Conservation (phyloP, 768 basidiomycete genomes). For the Phanerochaete sordida region DNA sequence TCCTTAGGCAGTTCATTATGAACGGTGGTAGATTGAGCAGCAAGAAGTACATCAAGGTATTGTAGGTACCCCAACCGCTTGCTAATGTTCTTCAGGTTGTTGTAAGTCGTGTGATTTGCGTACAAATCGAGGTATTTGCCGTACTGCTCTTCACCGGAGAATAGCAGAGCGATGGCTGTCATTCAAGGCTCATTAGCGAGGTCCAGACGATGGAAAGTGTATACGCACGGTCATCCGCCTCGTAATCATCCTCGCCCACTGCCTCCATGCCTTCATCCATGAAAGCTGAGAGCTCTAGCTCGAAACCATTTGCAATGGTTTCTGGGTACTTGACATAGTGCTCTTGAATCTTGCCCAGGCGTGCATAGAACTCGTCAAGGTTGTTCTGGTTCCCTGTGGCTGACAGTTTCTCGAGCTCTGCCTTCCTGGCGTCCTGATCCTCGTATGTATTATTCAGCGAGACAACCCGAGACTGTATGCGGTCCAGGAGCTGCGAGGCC, state of each 20-base stretch:
- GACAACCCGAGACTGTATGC: conserved; percentile 66
- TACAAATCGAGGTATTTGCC: conserved; percentile 96
- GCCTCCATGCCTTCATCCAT: conserved; percentile 76
- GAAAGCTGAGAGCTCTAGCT: conserved; percentile 77
- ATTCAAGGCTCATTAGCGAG: not conserved
- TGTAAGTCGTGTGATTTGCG: conserved; percentile 80
- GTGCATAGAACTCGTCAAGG: conserved; percentile 91
- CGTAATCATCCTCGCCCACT: conserved; percentile 68
- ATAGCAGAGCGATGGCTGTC: conserved; percentile 74
- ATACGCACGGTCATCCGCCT: conserved; percentile 83
- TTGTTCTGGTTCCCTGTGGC: conserved; percentile 59
- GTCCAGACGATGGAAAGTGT: not conserved
- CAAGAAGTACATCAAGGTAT: conserved; percentile 85
- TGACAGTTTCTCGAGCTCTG: conserved; percentile 64
- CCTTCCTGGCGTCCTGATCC: conserved; percentile 68
- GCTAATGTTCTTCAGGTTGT: conserved; percentile 82
- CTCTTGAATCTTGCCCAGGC: conserved; percentile 94
- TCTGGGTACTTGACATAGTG: conserved; percentile 97
- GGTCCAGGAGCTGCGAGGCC: conserved; percentile 83
- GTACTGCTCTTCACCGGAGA: conserved; percentile 95
- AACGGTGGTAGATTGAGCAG: conserved; percentile 53
- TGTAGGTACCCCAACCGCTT: conserved; percentile 88
- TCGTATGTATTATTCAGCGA: conserved; percentile 72
- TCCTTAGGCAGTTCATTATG: conserved; percentile 71
- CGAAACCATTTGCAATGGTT: conserved; percentile 74